Evolutionary conservation across 371 early-diverging fungal genomes (phyloP).

Genomic region (Mucor irregularis): DNA sequence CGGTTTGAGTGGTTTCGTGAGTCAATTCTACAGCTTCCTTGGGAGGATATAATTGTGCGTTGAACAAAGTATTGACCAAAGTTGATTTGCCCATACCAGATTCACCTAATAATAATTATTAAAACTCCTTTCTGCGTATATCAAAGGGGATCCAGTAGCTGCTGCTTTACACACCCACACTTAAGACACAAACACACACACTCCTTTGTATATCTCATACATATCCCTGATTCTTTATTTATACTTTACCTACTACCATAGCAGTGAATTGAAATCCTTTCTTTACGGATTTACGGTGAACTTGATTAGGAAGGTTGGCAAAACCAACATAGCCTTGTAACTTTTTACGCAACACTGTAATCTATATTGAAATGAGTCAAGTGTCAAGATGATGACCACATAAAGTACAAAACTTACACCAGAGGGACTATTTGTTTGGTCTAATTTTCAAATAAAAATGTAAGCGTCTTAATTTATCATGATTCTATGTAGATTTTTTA

Average conservation of each 20-base stretch:
- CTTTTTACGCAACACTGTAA: slow-evolving; percentile 68
- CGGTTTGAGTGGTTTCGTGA: slow-evolving; percentile 88
- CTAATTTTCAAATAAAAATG: too few species aligned
- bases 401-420: slow-evolving; percentile 30
- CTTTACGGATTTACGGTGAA: slow-evolving; percentile 97
- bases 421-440: slow-evolving; percentile 38
- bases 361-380: slow-evolving; percentile 18
- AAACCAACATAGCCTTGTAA: slow-evolving; percentile 97
- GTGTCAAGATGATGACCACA: slow-evolving; percentile 5
- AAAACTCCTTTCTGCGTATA: slow-evolving; percentile 14
- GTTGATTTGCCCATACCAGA: slow-evolving; percentile 99
- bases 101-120: slow-evolving; percentile 66
- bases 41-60: slow-evolving; percentile 87
- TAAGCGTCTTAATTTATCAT: neutral
- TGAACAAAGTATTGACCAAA: slow-evolving; percentile 98
- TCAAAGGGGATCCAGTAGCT: too few species aligned
- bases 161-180: too few species aligned
- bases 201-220: slow-evolving; percentile 1
- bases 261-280: slow-evolving; percentile 98
- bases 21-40: slow-evolving; percentile 80
- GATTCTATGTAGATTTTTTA: neutral
- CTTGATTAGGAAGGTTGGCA: slow-evolving; percentile 97
- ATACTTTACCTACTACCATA: slow-evolving; percentile 95
- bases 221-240: too few species aligned
- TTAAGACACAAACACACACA: too few species aligned